phyloP scores from a whole-genome alignment of 352 stramenopile species.

The Phytophthora cryptogea region DNA sequence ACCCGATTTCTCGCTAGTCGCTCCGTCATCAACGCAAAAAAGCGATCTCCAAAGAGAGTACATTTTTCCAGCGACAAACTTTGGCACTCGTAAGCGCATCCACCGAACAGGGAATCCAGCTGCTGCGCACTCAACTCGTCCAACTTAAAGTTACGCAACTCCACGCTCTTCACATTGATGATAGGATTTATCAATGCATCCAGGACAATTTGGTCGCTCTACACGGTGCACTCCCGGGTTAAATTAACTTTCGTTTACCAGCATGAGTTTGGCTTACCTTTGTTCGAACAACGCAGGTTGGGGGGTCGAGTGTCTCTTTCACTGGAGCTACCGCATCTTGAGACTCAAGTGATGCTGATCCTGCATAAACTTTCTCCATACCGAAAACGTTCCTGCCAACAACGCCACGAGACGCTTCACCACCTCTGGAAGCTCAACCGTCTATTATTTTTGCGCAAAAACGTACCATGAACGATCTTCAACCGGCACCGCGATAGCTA shows the following conservation, averaged over 20 bases:
- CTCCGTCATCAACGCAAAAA: constrained; percentile 36
- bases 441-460: constrained; percentile 28
- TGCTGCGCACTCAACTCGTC: constrained; percentile 29
- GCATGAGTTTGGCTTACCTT: constrained; percentile 6
- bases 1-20: constrained; percentile 28
- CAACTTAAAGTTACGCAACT: constrained; percentile 34
- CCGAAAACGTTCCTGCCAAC: constrained; percentile 6
- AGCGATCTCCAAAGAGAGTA: constrained; percentile 40
- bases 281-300: constrained; percentile 29
- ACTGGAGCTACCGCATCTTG: constrained; percentile 5
- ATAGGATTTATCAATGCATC: constrained; percentile 23
- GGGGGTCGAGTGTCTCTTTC: background rate
- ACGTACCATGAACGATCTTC: constrained; percentile 8
- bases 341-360: background rate
- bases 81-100: constrained; percentile 26
- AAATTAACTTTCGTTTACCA: too few species aligned
- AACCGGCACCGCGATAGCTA: constrained; percentile 14
- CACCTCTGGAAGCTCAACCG: background rate
- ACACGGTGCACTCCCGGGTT: background rate
- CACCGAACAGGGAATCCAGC: constrained; percentile 38
- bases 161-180: constrained; percentile 30
- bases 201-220: constrained; percentile 29
- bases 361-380: constrained; percentile 7
- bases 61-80: constrained; percentile 47
- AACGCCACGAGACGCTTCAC: background rate